phyloP scores from a whole-genome alignment of 306 rosid genomes.

The Hippophae rhamnoides region DNA sequence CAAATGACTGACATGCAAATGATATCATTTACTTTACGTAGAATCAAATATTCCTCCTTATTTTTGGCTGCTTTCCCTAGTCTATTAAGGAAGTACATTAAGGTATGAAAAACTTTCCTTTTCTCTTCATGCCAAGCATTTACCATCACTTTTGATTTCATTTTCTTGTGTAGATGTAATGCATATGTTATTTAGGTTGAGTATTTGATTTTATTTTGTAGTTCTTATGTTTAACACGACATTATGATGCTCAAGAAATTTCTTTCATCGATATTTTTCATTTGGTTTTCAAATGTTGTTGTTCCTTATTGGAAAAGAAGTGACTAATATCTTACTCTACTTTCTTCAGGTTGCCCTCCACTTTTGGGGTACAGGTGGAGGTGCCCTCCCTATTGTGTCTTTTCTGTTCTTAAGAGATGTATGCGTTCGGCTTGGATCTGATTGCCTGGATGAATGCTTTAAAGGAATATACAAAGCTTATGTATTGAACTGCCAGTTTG shows the following conservation, averaged over 20 bases:
- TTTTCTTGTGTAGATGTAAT: not conserved
- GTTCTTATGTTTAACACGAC: not conserved
- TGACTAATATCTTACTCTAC: constrained; percentile 5
- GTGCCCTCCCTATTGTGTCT: constrained; percentile 73
- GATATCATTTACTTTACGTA: constrained; percentile 78
- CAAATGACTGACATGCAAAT: constrained; percentile 93
- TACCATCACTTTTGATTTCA: not conserved
- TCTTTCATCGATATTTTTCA: not conserved
- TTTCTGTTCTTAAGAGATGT: constrained; percentile 69
- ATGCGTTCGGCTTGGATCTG: constrained; percentile 76
- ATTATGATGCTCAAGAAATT: not conserved
- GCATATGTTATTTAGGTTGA: not conserved
- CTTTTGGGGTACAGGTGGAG: constrained; percentile 97
- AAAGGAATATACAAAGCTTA: constrained; percentile 91
- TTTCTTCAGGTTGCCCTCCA: constrained; percentile 69
- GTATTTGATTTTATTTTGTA: not conserved
- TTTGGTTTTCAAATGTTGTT: not conserved
- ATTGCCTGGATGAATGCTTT: constrained; percentile 79
- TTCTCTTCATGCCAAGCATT: constrained; percentile 2
- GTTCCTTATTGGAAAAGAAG: not conserved
- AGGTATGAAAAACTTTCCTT: constrained; percentile 42
- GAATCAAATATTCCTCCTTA: constrained; percentile 66
- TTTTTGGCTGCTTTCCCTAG: constrained; percentile 86
- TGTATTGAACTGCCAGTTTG: constrained; percentile 84
- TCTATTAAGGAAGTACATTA: constrained; percentile 70